Percentiles rank a stretch among this genome's conserved stretches.
Evolutionary conservation across 2,329 filamentous ascomycete species (phyloP).

Genomic region (Fusarium neocosmosporiellum): DNA sequence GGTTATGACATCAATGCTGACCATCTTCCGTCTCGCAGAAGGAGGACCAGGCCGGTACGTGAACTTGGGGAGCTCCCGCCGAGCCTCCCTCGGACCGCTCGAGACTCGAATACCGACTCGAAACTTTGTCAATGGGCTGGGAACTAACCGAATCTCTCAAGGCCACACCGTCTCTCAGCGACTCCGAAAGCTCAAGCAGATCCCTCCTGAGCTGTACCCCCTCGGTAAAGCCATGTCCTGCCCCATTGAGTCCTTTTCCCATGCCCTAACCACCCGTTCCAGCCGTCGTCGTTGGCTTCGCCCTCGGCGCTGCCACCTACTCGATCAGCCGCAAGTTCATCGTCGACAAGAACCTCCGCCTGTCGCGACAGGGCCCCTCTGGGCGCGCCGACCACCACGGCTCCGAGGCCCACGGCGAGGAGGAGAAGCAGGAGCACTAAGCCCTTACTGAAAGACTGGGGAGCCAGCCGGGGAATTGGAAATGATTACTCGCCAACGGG

Average conservation of each 20-base stretch:
- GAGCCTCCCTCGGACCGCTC: constrained; percentile 24
- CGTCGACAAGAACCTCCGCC: constrained; percentile 92
- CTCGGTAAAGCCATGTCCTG: constrained; percentile 72
- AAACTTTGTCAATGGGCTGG: constrained; percentile 28
- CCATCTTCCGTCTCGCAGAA: constrained; percentile 57
- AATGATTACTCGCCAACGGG: constrained; percentile 32
- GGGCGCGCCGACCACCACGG: constrained; percentile 52
- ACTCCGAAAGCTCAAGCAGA: constrained; percentile 86
- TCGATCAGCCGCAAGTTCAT: constrained; percentile 84
- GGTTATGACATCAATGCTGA: constrained; percentile 42
- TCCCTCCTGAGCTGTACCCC: constrained; percentile 93
- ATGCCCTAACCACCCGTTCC: constrained; percentile 42
- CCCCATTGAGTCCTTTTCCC: constrained; percentile 28
- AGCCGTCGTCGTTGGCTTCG: constrained; percentile 91
- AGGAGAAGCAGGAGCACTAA: constrained; percentile 48
- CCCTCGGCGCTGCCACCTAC: constrained; percentile 83
- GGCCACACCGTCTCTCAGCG: constrained; percentile 98
- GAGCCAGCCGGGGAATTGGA: constrained; percentile 20
- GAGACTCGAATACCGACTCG: constrained; percentile 17
- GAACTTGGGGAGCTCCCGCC: constrained; percentile 23
- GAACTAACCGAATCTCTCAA: constrained; percentile 54
- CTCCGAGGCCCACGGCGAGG: constrained; percentile 24
- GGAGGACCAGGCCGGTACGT: constrained; percentile 76
- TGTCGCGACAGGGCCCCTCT: constrained; percentile 74
- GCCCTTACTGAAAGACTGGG: constrained; percentile 15